Evolutionary conservation across 2,329 filamentous ascomycete genomes (phyloP), one percentile per base, ranked within the genome.

Genomic region (Alternaria viburni): DNA sequence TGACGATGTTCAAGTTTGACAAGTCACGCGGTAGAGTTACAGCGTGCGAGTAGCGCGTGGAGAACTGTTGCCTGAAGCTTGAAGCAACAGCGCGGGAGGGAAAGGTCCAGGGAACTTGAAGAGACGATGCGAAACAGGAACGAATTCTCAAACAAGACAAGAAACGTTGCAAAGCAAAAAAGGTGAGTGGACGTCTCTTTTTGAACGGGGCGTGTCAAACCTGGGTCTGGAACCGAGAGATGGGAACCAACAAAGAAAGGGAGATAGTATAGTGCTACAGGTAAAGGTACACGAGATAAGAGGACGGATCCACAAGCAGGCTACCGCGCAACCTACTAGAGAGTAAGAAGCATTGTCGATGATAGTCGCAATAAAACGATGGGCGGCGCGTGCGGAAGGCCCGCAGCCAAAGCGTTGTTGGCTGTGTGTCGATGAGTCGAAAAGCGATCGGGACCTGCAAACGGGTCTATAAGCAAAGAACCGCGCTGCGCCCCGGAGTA

Each of bases 21-120:
- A 55, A 58, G 58, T 61, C 49, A 54, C 62, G 61, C 54, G 61
- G 41, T 58, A 45, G 19, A 36, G 58, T 59, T 62, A 67, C 62
- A 61, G 57, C 49, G 63, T 52, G 59, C 50, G 21, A 36, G n/a
- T 54, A 52, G 32, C 23, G 57, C 41, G 44, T 65, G 55, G 54
- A 60, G 64, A 56, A 51, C 44, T 59, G 57, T 47, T 45, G 52
- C 65, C 64, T 57, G 62, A 54, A 25, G 44, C 44, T 26, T 66
- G 62, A 68, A 70, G 69, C 70, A 41, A 58, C 65, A 64, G 64
- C 63, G 65, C 60, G 62, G 45, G 64, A 57, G 56, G 65, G 50
- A 60, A 67, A 59, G 68, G 62, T 56, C 61, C 52, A 54, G 57
- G 19, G 44, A 46, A 57, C 23, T 26, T 30, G 15, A 46, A 46